Evolutionary conservation across 2,329 filamentous ascomycete genomes (phyloP), one percentile per base, ranked within the genome.

Genomic region (Chrysoporthe puriensis): DNA sequence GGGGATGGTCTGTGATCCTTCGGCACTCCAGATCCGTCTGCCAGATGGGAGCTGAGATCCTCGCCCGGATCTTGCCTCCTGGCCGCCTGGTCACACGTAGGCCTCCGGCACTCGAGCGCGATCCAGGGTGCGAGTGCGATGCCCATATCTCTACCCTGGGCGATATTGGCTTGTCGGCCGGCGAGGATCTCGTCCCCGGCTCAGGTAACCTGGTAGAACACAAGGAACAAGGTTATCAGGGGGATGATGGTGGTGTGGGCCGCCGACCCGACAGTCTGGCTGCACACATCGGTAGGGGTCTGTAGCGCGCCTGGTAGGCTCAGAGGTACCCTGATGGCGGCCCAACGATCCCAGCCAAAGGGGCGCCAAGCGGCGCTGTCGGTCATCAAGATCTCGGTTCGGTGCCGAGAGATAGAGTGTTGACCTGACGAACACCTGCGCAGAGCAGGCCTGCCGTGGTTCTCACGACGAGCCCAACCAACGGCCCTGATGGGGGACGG

Each of bases 371-470:
- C 58, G 63, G 40, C 34, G 43, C 58, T 40, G 63, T 68, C 63
- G 66, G 66, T 62, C 36, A 66, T 54, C 58, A 62, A 48, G 26
- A 50, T 46, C 56, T 59, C 61, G 58, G 63, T 62, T 66, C 66
- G 66, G 66, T 62, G 57, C 66, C 66, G 66, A 68, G 44, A 54
- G 43, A 13, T 4, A 21, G 13, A 32, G 21, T 32, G 21, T 56
- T 56, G 26, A n/a, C 8, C 26, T n/a, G 18, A 21, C 4, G 18
- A 48, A 52, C 7, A 21, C 36, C 26, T 26, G 26, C 26, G 26
- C 26, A 8, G 40, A 32, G 43, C 9, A 44, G n/a, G 7, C 9
- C 26, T 60, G n/a, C 42, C 7, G 18, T 43, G n/a, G 32, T 13
- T 2, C 26, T 60, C 58, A 60, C 43, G 42, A 46, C 58, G 26